Percentiles rank a stretch among this genome's conserved stretches.
Evolutionary conservation across 495 filamentous ascomycete species (phyloP).

Genomic region (Echria macrotheca): DNA sequence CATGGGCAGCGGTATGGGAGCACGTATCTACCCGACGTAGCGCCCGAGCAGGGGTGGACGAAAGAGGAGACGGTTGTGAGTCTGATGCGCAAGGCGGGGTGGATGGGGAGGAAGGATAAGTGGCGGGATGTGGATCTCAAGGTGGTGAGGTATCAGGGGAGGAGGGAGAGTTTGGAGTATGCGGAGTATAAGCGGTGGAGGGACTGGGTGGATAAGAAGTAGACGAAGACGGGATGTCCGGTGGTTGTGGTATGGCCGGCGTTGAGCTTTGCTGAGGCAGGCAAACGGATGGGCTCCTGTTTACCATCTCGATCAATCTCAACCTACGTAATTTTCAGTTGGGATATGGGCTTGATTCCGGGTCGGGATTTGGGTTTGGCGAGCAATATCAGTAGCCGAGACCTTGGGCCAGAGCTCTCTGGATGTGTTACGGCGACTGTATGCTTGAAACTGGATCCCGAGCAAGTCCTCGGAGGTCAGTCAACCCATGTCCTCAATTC

Average conservation of each 20-base stretch:
- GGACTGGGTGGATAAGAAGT: constrained; percentile 54
- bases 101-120: constrained; percentile 59
- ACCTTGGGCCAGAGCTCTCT: too few species aligned
- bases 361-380: too few species aligned
- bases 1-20: constrained; percentile 64
- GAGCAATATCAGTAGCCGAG: too few species aligned
- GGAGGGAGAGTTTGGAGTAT: constrained; percentile 62
- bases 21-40: constrained; percentile 90
- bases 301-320: too few species aligned
- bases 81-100: constrained; percentile 91
- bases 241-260: background rate
- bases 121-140: constrained; percentile 75
- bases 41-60: constrained; percentile 88
- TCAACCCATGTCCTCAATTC: too few species aligned
- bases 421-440: too few species aligned
- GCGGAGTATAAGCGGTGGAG: constrained; percentile 71
- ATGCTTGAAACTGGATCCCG: too few species aligned
- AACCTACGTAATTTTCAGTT: too few species aligned
- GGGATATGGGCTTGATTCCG: too few species aligned
- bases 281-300: too few species aligned
- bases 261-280: too few species aligned
- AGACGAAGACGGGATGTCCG: background rate
- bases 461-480: too few species aligned
- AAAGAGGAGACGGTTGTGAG: constrained; percentile 88
- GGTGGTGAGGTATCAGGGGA: constrained; percentile 76